phyloP scores from a whole-genome alignment of 2,329 filamentous ascomycete species.

The Myriosclerotinia duriaeana region DNA sequence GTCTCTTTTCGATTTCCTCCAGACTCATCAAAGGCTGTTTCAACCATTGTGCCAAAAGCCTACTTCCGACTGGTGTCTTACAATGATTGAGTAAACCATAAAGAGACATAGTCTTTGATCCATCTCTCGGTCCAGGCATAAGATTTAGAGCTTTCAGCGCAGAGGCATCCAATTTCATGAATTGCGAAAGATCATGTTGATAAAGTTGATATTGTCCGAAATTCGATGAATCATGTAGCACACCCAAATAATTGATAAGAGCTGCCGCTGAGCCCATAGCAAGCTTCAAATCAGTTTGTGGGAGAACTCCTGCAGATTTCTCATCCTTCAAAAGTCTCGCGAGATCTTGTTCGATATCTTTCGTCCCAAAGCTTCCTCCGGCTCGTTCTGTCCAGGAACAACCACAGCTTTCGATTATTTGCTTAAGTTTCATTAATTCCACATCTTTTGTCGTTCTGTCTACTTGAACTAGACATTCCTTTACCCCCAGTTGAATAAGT shows the following conservation, averaged over 20 bases:
- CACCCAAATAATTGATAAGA: slow-evolving; percentile 88
- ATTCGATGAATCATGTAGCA: slow-evolving; percentile 88
- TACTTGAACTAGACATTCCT: slow-evolving; percentile 83
- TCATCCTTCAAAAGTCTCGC: slow-evolving; percentile 86
- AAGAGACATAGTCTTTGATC: slow-evolving; percentile 95
- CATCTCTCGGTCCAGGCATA: slow-evolving; percentile 93
- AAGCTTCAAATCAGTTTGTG: slow-evolving; percentile 88
- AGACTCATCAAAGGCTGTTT: slow-evolving; percentile 96
- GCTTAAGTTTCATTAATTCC: slow-evolving; percentile 80
- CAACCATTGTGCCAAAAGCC: slow-evolving; percentile 90
- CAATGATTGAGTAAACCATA: slow-evolving; percentile 95
- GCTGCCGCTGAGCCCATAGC: slow-evolving; percentile 95
- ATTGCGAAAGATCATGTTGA: slow-evolving; percentile 93
- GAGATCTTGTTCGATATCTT: slow-evolving; percentile 94
- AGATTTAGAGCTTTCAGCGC: slow-evolving; percentile 92
- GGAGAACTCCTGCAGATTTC: slow-evolving; percentile 69
- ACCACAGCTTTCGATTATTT: slow-evolving; percentile 89
- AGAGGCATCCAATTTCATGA: slow-evolving; percentile 96
- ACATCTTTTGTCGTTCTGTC: slow-evolving; percentile 81
- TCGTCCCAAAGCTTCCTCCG: slow-evolving; percentile 74
- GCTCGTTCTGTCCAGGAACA: slow-evolving; percentile 84
- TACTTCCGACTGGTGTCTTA: slow-evolving; percentile 91
- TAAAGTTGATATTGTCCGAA: slow-evolving; percentile 97
- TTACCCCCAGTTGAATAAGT: slow-evolving; percentile 92
- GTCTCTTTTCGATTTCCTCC: slow-evolving; percentile 82